Base-by-base conservation (phyloP, 257 asterid genomes). In the Nicotiana tabacum region DNA sequence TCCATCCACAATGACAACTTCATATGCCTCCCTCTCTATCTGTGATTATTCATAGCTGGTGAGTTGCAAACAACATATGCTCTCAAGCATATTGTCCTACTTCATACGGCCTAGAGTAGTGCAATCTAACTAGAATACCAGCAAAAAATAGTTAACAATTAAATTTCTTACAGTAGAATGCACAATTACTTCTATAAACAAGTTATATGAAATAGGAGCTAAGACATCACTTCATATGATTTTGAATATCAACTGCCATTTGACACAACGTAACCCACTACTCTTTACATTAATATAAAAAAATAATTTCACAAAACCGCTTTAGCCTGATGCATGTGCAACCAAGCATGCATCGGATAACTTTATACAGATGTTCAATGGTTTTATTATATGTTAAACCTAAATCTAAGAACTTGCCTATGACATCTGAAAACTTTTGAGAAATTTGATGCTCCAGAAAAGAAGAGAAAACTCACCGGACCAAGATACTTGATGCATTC, bases 401-500 rank as follows among this genome's bases (percentile, higher is more conserved):
- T 10, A 10, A 51, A 51, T 1, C 57, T 10, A 51, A 12, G 57
- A 5, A 51, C 17, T 51, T 12, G 11, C 58, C 58, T 53, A 11
- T 3, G 18, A 11, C 16, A 53, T 53, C 18, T 53, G 58, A 12
- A 12, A 53, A 53, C 58, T 17, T 57, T 57, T 3, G 62, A 57
- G 24, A 57, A 17, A 18, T 57, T 57, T 57, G 24, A 57, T 57
- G 64, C n/a, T 57, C 64, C 2, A 57, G 9, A 57, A 57, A n/a
- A 46, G 33, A 68, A 74, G 43, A 48, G 48, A 87, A 43, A 55
- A 57, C 95, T 89, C 86, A 95, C 98, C 67, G 94, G 97, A 58
- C 97, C 98, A 80, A 93, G 98, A 88, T 94, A 94, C 84, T 93
- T 93, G 82, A 95, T 93, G 87, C 98, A 95, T 78, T 95, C 93